Percentiles rank a stretch among this genome's conserved stretches.
phyloP scores from a whole-genome alignment of 306 rosid species.

The Trifolium repens region DNA sequence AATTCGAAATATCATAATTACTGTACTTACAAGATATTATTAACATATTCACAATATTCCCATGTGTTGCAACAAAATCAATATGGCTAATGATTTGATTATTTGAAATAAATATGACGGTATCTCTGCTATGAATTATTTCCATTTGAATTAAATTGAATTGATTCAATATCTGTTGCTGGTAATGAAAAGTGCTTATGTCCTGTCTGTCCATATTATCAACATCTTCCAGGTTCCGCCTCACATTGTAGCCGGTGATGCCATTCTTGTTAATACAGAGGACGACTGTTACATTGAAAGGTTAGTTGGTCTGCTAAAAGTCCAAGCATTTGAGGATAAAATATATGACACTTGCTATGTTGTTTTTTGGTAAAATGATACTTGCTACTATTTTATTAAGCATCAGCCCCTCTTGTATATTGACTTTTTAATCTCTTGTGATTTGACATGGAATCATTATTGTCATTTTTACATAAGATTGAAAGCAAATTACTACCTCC shows the following conservation, averaged over 20 bases:
- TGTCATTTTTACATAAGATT: background rate
- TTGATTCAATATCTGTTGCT: conserved; percentile 19
- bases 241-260: conserved; percentile 76
- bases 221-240: conserved; percentile 68
- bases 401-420: conserved; percentile 6
- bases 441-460: background rate
- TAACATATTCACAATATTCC: conserved; percentile 4
- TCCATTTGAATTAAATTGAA: conserved; percentile 28
- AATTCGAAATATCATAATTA: background rate
- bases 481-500: background rate
- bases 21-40: conserved; percentile 1
- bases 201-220: conserved; percentile 15
- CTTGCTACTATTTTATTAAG: conserved; percentile 13
- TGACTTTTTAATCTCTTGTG: conserved; percentile 18
- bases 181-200: conserved; percentile 26
- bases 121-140: conserved; percentile 28
- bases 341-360: background rate
- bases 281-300: conserved; percentile 83
- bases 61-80: conserved; percentile 12
- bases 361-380: background rate
- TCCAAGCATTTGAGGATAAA: conserved; percentile 29
- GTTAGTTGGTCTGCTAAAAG: conserved; percentile 47
- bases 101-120: background rate
- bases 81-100: conserved; percentile 15
- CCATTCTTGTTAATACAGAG: conserved; percentile 72